A percentile compares a stretch with the other conserved stretches of the same genome.
Conservation (phyloP, 257 asterid genomes). For the Eustoma russellianum region DNA sequence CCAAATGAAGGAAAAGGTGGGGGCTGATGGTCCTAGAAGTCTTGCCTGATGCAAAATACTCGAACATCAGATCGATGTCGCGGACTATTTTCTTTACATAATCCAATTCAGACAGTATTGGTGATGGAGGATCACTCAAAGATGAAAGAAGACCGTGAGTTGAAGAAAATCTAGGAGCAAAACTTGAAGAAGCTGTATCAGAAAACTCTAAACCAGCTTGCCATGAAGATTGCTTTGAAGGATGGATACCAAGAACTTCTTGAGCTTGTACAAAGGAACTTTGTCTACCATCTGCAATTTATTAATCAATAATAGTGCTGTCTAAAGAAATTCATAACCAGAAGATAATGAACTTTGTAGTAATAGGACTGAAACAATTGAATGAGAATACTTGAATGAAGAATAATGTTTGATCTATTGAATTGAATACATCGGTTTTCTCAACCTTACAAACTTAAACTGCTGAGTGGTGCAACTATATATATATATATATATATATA, state of each 20-base stretch:
- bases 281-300: conserved; percentile 53
- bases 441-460: too few relatives aligned
- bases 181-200: conserved; percentile 77
- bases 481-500: too few relatives aligned
- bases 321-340: too few relatives aligned
- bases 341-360: too few relatives aligned
- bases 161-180: conserved; percentile 10
- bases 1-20: conserved; percentile 42
- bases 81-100: conserved; percentile 56
- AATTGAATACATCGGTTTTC: too few relatives aligned
- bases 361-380: too few relatives aligned
- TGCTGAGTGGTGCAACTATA: too few relatives aligned
- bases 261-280: conserved; percentile 49
- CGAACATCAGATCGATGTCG: conserved; percentile 45
- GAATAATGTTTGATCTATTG: too few relatives aligned
- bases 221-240: conserved; percentile 10
- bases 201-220: conserved; percentile 52
- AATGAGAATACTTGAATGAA: too few relatives aligned
- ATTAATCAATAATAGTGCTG: conserved; percentile 3
- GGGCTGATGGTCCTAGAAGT: conserved; percentile 34
- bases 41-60: conserved; percentile 50
- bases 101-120: conserved; percentile 43
- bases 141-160: conserved; percentile 11
- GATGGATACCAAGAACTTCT: conserved; percentile 32
- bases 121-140: conserved; percentile 5